A percentile compares a stretch with the other conserved stretches of the same genome.
Conservation (phyloP, 768 basidiomycete genomes). For the Xerocomellus intermedius region DNA sequence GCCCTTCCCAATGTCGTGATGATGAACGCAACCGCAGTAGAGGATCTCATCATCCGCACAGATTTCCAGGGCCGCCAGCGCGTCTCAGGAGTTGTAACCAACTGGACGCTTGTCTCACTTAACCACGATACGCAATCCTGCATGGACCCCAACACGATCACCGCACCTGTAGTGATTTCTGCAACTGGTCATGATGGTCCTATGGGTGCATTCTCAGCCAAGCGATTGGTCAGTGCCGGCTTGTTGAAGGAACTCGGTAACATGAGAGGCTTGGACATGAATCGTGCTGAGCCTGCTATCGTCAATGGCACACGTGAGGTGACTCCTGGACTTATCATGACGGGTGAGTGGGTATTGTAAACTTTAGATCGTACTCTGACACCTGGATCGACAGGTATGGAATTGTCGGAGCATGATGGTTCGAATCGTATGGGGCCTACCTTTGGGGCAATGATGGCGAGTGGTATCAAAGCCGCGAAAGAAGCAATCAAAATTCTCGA, state of each 20-base stretch:
- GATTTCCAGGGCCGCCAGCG: conserved; percentile 45
- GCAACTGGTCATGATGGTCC: conserved; percentile 78
- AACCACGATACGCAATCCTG: conserved; percentile 76
- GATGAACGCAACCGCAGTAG: conserved; percentile 80
- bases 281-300: conserved; percentile 77
- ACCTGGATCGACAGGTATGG: conserved; percentile 58
- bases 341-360: conserved; percentile 43
- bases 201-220: conserved; percentile 81
- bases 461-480: conserved; percentile 69
- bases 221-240: conserved; percentile 74
- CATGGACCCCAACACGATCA: conserved; percentile 81
- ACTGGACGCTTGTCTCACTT: conserved; percentile 50
- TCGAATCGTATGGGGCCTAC: conserved; percentile 77
- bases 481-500: conserved; percentile 58
- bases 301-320: conserved; percentile 78
- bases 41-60: conserved; percentile 69
- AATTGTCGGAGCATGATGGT: conserved; percentile 79
- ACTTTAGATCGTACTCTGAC: not conserved
- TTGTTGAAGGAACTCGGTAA: conserved; percentile 71
- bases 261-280: conserved; percentile 82
- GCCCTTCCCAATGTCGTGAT: conserved; percentile 68
- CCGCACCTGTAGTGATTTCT: conserved; percentile 70
- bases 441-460: conserved; percentile 78
- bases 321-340: conserved; percentile 69
- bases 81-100: conserved; percentile 53